Evolutionary conservation across 495 filamentous ascomycete genomes (phyloP), one percentile per base, ranked within the genome.

Genomic region (Parathielavia hyrcaniae): DNA sequence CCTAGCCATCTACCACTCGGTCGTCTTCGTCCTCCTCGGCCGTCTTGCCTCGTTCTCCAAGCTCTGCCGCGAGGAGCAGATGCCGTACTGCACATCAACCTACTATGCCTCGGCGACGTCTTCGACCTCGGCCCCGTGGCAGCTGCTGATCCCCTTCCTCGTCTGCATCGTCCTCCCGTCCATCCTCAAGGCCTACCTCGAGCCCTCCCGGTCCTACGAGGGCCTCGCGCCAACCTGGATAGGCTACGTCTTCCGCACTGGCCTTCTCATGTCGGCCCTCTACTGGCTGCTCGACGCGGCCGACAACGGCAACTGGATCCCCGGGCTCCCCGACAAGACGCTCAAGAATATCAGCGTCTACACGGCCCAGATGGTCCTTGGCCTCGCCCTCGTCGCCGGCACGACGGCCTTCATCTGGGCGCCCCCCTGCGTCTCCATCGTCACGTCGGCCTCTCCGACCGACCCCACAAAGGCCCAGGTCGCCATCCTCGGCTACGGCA

Each of bases 1-100:
- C 30, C 65, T 96, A 4, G 89, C 88, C 53, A 77, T 87, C 5
- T 90, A 88, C 60, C 90, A 98, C 69, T 92, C 93, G 0, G 66
- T 90, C 45, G 71, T 89, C 5, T 97, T 99, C 69, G 78, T 92
- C 57, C 66, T 88, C 34, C 77, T 96, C n/a, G 86, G 85, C 47
- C 84, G 92, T 36, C 11, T 95, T 7, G 87, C 91, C 4, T 95
- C 90, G 13, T 83, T 95, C 59, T 97, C 95, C 20, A 88, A 90
- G 58, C 84, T 97, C 34, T 99, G 93, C 67, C 87, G 93, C 53
- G 93, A 99, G 69, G 93, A 99, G 69, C 93, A 97, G 71, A 96
- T 97, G 89, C 93, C 95, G 1, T 89, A 86, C 74, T 99, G 93
- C 77, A 83, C 81, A 39, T 96, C 91, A 0, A 97, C 93, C 9